These are phyloP conservation scores for Saccharomyces hybrid DNA, from an alignment of 1,139 yeast species.

Conservation along the genomic window DNA sequence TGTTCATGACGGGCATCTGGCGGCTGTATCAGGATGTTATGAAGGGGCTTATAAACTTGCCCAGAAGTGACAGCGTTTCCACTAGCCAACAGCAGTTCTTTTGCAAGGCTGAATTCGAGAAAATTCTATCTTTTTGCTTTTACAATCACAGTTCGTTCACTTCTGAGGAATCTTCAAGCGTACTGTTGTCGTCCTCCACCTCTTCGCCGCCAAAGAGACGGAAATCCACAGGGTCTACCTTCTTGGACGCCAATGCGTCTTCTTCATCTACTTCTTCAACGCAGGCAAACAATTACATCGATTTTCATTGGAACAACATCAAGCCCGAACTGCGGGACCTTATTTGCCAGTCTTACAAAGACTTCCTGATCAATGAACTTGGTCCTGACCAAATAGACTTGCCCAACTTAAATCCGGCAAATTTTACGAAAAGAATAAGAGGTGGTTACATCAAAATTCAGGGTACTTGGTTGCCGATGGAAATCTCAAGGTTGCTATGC, in stretches of 20 bases:
- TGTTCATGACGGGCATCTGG: conserved; percentile 89
- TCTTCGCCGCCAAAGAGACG: neutral
- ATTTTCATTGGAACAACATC: conserved; percentile 29
- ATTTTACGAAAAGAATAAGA: conserved; percentile 50
- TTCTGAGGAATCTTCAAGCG: neutral
- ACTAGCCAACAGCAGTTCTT: conserved; percentile 5
- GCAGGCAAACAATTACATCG: conserved; percentile 17
- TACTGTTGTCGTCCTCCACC: neutral
- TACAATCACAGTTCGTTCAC: neutral
- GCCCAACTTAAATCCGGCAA: conserved; percentile 8
- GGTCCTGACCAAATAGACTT: conserved; percentile 3
- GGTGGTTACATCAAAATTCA: conserved; percentile 92
- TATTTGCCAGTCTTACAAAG: conserved; percentile 32
- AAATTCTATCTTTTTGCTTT: conserved; percentile 5
- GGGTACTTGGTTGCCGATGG: conserved; percentile 88
- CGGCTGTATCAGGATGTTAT: conserved; percentile 39
- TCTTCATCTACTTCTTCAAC: neutral
- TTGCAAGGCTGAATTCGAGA: conserved; percentile 12
- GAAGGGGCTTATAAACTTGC: conserved; percentile 18
- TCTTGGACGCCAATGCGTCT: neutral
- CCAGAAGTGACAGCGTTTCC: conserved; percentile 4
- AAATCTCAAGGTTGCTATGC: conserved; percentile 62
- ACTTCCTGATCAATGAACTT: neutral
- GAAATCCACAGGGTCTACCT: neutral
- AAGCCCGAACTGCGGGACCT: conserved; percentile 38